Evolutionary conservation across 23 red algal species (phyloP).

Genomic region (Gracilariopsis chorda): DNA sequence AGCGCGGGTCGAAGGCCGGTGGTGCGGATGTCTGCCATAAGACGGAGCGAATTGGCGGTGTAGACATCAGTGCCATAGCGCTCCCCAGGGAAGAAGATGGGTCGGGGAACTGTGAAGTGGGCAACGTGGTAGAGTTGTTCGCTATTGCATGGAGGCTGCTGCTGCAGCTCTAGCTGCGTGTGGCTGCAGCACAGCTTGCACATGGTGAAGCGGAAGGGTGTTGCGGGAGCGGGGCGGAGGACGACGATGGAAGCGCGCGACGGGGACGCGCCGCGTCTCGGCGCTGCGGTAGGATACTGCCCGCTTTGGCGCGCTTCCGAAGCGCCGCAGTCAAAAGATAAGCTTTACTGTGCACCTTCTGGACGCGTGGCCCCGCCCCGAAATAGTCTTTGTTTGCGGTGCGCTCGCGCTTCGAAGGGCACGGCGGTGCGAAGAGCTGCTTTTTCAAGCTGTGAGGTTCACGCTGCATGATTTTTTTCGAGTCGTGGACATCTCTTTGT

Average conservation of each 20-base stretch:
- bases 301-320: too few species aligned
- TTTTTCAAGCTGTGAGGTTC: too few species aligned
- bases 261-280: background rate
- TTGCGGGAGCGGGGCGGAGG: background rate
- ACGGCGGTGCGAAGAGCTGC: too few species aligned
- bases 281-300: background rate
- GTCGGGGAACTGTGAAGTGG: background rate
- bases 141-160: background rate
- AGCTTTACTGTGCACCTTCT: too few species aligned
- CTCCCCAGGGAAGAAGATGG: slow-evolving; percentile 2
- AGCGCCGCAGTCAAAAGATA: too few species aligned
- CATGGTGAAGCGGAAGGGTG: background rate
- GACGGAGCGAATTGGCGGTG: slow-evolving; percentile 11
- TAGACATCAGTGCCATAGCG: background rate
- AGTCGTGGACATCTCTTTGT: too few species aligned
- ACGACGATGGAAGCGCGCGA: background rate
- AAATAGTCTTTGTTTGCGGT: too few species aligned
- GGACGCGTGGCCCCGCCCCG: too few species aligned
- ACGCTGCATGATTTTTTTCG: too few species aligned
- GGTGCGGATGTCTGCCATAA: slow-evolving; percentile 8
- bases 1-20: background rate
- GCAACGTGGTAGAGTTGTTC: background rate
- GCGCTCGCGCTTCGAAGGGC: too few species aligned
- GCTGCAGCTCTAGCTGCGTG: background rate
- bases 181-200: slow-evolving; percentile 22